These are phyloP conservation scores for Spathaspora sp. DNA, from an alignment of 1,139 yeast species.

Conservation along the genomic window DNA sequence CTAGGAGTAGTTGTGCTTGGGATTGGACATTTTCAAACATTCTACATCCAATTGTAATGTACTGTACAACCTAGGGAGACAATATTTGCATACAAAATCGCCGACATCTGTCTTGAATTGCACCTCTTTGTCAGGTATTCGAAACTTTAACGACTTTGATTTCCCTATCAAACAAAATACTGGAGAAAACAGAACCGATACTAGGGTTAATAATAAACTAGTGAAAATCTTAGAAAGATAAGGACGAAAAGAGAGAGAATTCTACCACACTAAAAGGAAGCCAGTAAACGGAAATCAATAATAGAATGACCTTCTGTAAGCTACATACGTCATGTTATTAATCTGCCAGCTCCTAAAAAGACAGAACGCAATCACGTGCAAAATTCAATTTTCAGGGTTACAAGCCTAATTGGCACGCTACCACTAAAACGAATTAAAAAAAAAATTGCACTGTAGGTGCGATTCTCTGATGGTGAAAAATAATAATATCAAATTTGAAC, in stretches of 20 bases:
- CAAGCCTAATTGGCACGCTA: slow-evolving; percentile 2
- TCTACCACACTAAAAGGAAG: too few species aligned
- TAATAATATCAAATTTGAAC: slow-evolving; percentile 1
- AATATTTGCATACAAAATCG: background rate
- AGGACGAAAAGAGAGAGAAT: too few species aligned
- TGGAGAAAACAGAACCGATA: too few species aligned
- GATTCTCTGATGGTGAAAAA: slow-evolving; percentile 1
- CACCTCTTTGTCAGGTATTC: background rate
- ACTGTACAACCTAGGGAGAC: background rate
- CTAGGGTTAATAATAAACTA: too few species aligned
- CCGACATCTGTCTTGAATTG: background rate
- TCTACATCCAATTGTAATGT: background rate
- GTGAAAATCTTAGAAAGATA: background rate
- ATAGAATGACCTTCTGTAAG: too few species aligned
- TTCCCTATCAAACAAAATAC: too few species aligned
- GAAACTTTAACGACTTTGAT: too few species aligned
- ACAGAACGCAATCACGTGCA: too few species aligned
- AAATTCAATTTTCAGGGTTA: background rate
- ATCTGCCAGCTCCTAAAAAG: too few species aligned
- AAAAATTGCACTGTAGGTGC: background rate
- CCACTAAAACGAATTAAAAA: slow-evolving; percentile 1
- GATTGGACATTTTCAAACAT: background rate
- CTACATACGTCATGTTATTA: too few species aligned
- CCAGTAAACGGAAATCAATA: too few species aligned
- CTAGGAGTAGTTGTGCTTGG: too few species aligned